Percentiles rank a stretch among this genome's conserved stretches.
Conservation (phyloP, 163 green algal species). For the Scenedesmus sp. region DNA sequence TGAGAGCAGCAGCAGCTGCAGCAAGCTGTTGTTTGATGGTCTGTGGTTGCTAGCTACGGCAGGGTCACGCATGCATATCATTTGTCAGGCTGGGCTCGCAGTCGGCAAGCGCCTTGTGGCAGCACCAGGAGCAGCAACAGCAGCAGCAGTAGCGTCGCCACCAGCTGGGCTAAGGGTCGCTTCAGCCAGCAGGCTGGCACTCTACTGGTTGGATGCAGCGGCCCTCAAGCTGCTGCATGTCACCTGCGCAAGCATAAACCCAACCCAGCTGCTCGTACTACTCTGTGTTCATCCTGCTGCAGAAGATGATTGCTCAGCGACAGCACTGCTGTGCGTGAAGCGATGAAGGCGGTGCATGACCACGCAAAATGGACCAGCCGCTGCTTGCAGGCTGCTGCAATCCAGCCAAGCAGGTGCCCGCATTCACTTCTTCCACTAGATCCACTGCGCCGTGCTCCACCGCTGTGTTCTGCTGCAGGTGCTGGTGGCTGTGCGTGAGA, state of each 20-base stretch:
- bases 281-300: neutral
- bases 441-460: neutral
- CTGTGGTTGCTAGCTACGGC: neutral
- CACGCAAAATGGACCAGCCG: constrained; percentile 60
- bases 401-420: too few relatives aligned
- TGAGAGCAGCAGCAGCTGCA: too few relatives aligned
- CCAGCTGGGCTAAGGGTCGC: too few relatives aligned
- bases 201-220: too few relatives aligned
- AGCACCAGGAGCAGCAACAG: neutral
- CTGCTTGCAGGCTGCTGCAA: constrained; percentile 53
- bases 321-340: constrained; percentile 55
- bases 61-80: neutral
- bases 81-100: neutral
- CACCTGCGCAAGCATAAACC: neutral
- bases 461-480: constrained; percentile 58
- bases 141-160: too few relatives aligned
- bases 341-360: constrained; percentile 74
- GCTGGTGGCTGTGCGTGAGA: constrained; percentile 65
- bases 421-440: too few relatives aligned
- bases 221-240: neutral
- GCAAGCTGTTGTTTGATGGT: neutral
- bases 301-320: constrained; percentile 77
- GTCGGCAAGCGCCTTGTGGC: neutral
- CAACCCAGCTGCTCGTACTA: neutral
- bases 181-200: neutral